A percentile compares a stretch with the other conserved stretches of the same genome.
Evolutionary conservation across 192 early-diverging fungal genomes (phyloP).

Genomic region (Coemansia sp.): DNA sequence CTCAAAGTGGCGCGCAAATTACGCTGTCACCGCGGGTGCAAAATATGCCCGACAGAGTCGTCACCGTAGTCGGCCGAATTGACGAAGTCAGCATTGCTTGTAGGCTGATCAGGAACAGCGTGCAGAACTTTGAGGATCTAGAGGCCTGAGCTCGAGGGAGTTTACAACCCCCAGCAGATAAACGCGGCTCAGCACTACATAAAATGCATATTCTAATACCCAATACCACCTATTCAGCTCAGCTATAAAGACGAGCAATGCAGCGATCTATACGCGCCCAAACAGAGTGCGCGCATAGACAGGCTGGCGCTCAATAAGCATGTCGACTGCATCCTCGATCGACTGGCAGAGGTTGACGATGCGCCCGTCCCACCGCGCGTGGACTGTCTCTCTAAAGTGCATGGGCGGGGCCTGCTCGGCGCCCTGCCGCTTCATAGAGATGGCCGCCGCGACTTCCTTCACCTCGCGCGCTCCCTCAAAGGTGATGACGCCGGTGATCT

Average conservation of each 20-base stretch:
- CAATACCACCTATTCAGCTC: neutral
- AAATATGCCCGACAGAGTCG: conserved; percentile 36
- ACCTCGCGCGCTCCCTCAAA: conserved; percentile 71
- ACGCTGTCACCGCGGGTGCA: conserved; percentile 35
- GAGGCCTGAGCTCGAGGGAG: conserved; percentile 1
- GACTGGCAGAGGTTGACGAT: conserved; percentile 49
- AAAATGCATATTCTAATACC: neutral
- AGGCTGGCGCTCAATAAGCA: conserved; percentile 52
- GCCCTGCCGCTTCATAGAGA: conserved; percentile 36
- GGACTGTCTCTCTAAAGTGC: conserved; percentile 45
- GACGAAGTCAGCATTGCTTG: conserved; percentile 25
- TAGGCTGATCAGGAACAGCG: conserved; percentile 22
- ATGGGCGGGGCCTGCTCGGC: conserved; percentile 37
- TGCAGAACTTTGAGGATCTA: conserved; percentile 31
- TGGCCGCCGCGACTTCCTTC: conserved; percentile 42
- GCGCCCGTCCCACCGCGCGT: conserved; percentile 44
- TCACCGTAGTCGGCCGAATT: conserved; percentile 28
- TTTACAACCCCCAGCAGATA: neutral
- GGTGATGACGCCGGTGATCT: conserved; percentile 82
- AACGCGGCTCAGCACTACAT: neutral
- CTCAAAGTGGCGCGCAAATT: conserved; percentile 38
- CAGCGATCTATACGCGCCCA: conserved; percentile 3
- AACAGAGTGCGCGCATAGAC: conserved; percentile 39
- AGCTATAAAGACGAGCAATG: neutral
- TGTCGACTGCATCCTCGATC: conserved; percentile 50